phyloP scores from a whole-genome alignment of 1,139 yeast genomes.

The Suhomyces guaymorum region DNA sequence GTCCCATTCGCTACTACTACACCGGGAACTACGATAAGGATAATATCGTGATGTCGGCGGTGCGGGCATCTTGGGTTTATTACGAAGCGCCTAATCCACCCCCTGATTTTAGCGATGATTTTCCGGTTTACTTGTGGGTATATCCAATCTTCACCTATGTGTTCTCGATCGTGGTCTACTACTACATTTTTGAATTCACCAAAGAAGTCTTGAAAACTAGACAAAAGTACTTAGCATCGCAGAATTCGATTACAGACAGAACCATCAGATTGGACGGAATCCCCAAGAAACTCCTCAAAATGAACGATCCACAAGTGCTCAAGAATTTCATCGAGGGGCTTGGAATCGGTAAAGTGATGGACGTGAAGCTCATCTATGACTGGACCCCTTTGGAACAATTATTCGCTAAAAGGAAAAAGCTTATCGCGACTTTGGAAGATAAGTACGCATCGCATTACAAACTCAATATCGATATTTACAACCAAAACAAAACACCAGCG shows the following conservation, averaged over 20 bases:
- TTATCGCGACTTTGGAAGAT: conserved; percentile 44
- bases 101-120: conserved; percentile 19
- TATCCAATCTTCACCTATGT: conserved; percentile 46
- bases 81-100: conserved; percentile 10
- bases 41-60: conserved; percentile 20
- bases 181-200: conserved; percentile 39
- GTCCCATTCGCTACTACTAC: conserved; percentile 47
- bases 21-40: conserved; percentile 52
- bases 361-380: conserved; percentile 56
- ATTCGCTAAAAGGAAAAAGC: conserved; percentile 34
- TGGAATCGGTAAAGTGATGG: conserved; percentile 61
- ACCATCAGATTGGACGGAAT: conserved; percentile 50
- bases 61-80: conserved; percentile 9
- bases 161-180: conserved; percentile 38
- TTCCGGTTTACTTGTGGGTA: conserved; percentile 35
- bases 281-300: conserved; percentile 46
- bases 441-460: conserved; percentile 49
- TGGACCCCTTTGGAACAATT: conserved; percentile 51
- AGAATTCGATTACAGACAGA: conserved; percentile 47
- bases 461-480: conserved; percentile 44
- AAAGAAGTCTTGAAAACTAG: conserved; percentile 40
- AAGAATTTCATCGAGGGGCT: conserved; percentile 59
- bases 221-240: conserved; percentile 44
- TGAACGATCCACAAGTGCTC: conserved; percentile 40
- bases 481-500: conserved; percentile 29